A percentile compares a stretch with the other conserved stretches of the same genome.
Conservation (phyloP, 2,329 filamentous ascomycete species). For the Fusarium sp. region DNA sequence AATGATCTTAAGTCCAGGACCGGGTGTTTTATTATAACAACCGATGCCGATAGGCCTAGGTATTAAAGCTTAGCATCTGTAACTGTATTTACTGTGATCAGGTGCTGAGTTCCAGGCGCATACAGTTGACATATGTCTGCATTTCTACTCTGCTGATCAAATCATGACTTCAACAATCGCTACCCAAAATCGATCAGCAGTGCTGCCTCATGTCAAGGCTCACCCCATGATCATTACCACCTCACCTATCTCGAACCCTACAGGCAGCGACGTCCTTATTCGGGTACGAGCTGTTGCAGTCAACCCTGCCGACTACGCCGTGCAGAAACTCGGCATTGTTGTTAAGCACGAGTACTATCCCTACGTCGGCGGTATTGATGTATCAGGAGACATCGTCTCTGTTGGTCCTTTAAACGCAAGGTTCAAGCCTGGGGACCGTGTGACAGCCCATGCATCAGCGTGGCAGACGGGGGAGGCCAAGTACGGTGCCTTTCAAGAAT, state of each 20-base stretch:
- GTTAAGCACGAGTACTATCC: not conserved
- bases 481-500: not conserved
- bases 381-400: not conserved
- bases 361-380: not conserved
- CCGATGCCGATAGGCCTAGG: not conserved
- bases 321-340: constrained; percentile 1
- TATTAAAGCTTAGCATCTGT: accelerated
- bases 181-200: not conserved
- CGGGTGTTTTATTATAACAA: not conserved
- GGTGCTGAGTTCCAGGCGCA: too few relatives aligned
- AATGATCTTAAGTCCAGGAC: constrained; percentile 1
- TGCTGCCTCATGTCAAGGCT: not conserved
- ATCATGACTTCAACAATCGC: not conserved
- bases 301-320: not conserved
- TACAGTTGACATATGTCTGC: too few relatives aligned
- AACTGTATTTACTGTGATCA: accelerated
- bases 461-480: not conserved
- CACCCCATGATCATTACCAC: not conserved
- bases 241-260: accelerated
- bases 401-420: not conserved
- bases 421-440: not conserved
- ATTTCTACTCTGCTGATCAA: not conserved
- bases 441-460: not conserved
- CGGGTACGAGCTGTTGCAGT: not conserved
- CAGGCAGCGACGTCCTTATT: not conserved